These are phyloP conservation scores for Corymbia maculata DNA, from an alignment of 345 rosid genomes.

Conservation along the genomic window DNA sequence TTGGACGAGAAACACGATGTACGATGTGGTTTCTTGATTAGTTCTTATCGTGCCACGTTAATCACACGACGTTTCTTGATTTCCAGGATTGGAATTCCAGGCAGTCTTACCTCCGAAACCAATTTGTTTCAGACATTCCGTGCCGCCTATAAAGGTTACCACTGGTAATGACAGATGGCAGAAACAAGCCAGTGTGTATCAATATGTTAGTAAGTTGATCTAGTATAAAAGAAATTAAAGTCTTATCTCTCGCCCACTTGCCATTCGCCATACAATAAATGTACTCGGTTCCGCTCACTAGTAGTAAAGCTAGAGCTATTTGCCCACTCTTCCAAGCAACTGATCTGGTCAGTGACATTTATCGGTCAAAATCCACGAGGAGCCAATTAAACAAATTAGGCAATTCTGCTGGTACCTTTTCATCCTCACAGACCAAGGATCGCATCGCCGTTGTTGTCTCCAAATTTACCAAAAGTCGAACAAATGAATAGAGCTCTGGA, in stretches of 20 bases:
- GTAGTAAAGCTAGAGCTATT: not conserved
- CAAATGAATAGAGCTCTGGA: not conserved
- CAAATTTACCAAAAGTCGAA: not conserved
- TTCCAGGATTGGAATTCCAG: not conserved
- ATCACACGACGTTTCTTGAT: not conserved
- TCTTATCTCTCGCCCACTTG: not conserved
- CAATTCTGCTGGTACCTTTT: not conserved
- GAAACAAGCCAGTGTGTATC: not conserved
- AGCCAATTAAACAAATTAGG: not conserved
- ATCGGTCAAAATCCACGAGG: not conserved
- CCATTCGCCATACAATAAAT: not conserved
- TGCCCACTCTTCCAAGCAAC: not conserved
- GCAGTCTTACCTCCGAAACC: not conserved
- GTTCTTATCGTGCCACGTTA: not conserved
- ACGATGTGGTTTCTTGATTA: not conserved
- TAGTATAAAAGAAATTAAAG: not conserved
- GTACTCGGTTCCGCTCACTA: not conserved
- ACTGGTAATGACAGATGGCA: not conserved
- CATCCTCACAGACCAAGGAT: not conserved
- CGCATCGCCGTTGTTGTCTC: not conserved
- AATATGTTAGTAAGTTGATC: not conserved
- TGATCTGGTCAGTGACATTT: not conserved
- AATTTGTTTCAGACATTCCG: not conserved
- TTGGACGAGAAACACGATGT: not conserved
- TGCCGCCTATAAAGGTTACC: not conserved